phyloP scores from a whole-genome alignment of 2,329 filamentous ascomycete genomes.

The Stemphylium lycopersici region DNA sequence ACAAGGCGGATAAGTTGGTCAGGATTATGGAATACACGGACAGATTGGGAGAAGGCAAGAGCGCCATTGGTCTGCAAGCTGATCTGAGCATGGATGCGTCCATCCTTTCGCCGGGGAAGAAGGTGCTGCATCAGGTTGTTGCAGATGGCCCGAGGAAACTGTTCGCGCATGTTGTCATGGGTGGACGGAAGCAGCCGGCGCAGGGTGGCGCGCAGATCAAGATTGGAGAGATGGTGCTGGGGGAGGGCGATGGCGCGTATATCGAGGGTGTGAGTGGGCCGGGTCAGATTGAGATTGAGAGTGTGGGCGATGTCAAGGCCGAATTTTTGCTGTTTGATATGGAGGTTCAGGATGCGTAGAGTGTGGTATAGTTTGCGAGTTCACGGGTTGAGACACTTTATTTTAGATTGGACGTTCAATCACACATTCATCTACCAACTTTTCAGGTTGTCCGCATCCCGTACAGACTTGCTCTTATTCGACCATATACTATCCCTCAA shows the following conservation, averaged over 20 bases:
- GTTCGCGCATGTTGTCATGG: slow-evolving; percentile 82
- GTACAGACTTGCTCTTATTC: too few relatives aligned
- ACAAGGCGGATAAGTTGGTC: slow-evolving; percentile 73
- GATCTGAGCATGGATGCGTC: slow-evolving; percentile 84
- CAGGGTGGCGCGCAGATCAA: slow-evolving; percentile 73
- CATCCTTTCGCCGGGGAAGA: slow-evolving; percentile 69
- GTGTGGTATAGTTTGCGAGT: neutral
- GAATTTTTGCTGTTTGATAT: slow-evolving; percentile 60
- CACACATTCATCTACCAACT: neutral
- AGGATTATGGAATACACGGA: slow-evolving; percentile 78
- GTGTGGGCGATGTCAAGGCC: slow-evolving; percentile 53
- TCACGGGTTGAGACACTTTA: neutral
- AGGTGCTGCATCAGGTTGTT: slow-evolving; percentile 76
- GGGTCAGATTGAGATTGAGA: slow-evolving; percentile 54
- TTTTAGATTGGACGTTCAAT: neutral
- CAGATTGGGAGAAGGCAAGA: slow-evolving; percentile 68
- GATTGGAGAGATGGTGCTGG: slow-evolving; percentile 69
- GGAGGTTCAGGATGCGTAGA: slow-evolving; percentile 42
- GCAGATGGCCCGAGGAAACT: slow-evolving; percentile 70
- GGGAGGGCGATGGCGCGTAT: slow-evolving; percentile 83
- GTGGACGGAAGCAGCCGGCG: slow-evolving; percentile 59
- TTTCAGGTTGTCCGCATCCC: neutral
- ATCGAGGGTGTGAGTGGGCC: slow-evolving; percentile 60
- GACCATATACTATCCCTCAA: too few relatives aligned
- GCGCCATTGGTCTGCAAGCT: slow-evolving; percentile 78